A percentile compares a stretch with the other conserved stretches of the same genome.
phyloP scores from a whole-genome alignment of 1,139 yeast species.

The Magnusiomyces clavatus region DNA sequence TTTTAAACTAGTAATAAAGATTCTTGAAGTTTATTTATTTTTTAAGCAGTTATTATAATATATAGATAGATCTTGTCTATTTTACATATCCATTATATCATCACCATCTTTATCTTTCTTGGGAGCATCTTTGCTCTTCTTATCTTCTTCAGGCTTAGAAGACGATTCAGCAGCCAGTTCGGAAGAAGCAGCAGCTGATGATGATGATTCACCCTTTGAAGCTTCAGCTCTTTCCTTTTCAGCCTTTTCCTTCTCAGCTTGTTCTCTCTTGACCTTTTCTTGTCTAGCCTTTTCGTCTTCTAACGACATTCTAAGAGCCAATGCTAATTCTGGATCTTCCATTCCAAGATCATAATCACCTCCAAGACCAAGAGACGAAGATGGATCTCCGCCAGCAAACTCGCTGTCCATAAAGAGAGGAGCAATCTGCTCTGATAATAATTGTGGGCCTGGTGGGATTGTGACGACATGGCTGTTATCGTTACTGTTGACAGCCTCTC shows the following conservation, averaged over 20 bases:
- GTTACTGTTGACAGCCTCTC: slow-evolving; percentile 64
- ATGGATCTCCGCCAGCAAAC: slow-evolving; percentile 30
- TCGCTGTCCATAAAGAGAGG: slow-evolving; percentile 46
- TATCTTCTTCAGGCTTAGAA: background rate
- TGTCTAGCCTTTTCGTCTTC: slow-evolving; percentile 79
- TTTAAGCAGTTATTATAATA: background rate
- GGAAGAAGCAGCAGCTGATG: slow-evolving; percentile 7
- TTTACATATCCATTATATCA: slow-evolving; percentile 13
- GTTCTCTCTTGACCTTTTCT: slow-evolving; percentile 41
- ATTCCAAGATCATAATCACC: slow-evolving; percentile 45
- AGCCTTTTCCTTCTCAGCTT: slow-evolving; percentile 16
- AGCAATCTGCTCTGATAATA: slow-evolving; percentile 66
- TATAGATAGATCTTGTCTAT: background rate
- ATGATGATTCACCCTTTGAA: slow-evolving; percentile 56
- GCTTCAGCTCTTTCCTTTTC: slow-evolving; percentile 27
- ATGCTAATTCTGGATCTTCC: slow-evolving; percentile 94
- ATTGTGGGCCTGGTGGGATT: slow-evolving; percentile 79
- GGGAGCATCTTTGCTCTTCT: background rate
- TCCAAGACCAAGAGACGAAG: slow-evolving; percentile 28
- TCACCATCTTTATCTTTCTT: slow-evolving; percentile 13
- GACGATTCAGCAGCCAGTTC: background rate
- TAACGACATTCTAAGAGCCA: slow-evolving; percentile 79
- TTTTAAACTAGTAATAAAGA: background rate
- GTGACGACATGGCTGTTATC: slow-evolving; percentile 81
- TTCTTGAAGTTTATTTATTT: background rate